Evolutionary conservation across 495 filamentous ascomycete genomes (phyloP), one percentile per base, ranked within the genome.

Genomic region (Lophiostoma macrostomum): DNA sequence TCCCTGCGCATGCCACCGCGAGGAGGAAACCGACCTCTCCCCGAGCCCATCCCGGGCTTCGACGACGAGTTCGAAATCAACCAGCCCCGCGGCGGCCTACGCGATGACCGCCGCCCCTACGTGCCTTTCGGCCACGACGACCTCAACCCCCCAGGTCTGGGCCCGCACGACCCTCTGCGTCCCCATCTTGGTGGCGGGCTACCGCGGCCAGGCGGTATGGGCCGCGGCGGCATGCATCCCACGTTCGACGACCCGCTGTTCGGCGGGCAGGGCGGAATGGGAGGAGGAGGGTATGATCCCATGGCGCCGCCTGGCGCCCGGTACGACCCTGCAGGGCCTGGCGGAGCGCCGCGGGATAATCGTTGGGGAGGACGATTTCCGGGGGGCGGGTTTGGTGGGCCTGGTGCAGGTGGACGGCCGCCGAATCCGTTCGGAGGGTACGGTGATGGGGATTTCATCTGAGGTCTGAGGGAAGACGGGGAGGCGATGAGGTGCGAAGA

Each of bases 201-300:
- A 2, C 76, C 77, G 49, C 72, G 81, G 1, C 65, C 74, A 27
- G 74, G 76, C 13, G 65, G 67, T 30, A 80, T 81, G 0, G 79
- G 78, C n/a, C n/a, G n/a, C 4, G 81, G 84, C 34, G 93, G 93
- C 1, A 97, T 97, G 93, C 87, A 96, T 70, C 93, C 93, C 0
- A 94, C 89, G 0, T 91, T 95, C 61, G 89, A 96, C 63, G 93
- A 97, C 68, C 90, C 88, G 23, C 67, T 96, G 61, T 96, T 96
- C 67, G 80, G 77, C 29, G 88, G 87, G 0, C 65, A 66, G 14
- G 76, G 75, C 8, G 69, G 67, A 25, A n/a, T n/a, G n/a, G 71
- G 71, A 22, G 74, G 64, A 30, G 71, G 61, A 18, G 12, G 69
- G 22, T 80, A 75, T 57, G 72, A 80, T 56, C 74, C 75, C 12